Percentiles rank a stretch among this genome's conserved stretches.
phyloP scores from a whole-genome alignment of 2,329 filamentous ascomycete species.

The Phaeophleospora eucalypticola region DNA sequence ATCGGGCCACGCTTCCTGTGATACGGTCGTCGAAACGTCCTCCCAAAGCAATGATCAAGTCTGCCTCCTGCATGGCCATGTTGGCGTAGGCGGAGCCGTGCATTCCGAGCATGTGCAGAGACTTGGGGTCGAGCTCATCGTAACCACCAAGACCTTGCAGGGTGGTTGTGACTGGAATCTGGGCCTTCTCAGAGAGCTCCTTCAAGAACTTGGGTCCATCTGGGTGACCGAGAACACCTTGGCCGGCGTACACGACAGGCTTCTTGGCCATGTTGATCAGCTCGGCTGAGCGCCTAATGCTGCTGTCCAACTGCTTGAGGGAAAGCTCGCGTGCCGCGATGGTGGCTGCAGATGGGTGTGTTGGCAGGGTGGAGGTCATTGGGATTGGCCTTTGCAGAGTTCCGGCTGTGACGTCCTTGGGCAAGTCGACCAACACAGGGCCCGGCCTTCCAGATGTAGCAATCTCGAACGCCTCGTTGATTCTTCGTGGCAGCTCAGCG shows the following conservation, averaged over 20 bases:
- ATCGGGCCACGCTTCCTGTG: constrained; percentile 74
- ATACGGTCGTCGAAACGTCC: constrained; percentile 96
- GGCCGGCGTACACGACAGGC: constrained; percentile 90
- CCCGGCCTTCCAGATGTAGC: constrained; percentile 90
- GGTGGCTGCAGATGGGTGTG: constrained; percentile 80
- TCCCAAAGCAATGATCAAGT: constrained; percentile 91
- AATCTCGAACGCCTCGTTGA: constrained; percentile 98
- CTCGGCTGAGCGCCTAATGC: constrained; percentile 71
- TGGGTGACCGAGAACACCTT: constrained; percentile 76
- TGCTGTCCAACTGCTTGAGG: constrained; percentile 66
- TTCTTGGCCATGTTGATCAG: constrained; percentile 88
- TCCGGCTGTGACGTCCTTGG: constrained; percentile 91
- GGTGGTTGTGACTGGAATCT: constrained; percentile 92
- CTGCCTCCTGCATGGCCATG: constrained; percentile 95
- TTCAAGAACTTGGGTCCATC: constrained; percentile 76
- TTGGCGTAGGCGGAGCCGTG: constrained; percentile 96
- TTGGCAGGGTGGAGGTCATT: constrained; percentile 66
- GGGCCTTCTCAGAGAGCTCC: constrained; percentile 82
- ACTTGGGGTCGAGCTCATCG: constrained; percentile 90
- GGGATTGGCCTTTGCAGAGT: constrained; percentile 82
- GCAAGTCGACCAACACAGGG: constrained; percentile 90
- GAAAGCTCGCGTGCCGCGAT: constrained; percentile 71
- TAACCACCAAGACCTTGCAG: constrained; percentile 89
- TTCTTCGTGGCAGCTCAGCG: constrained; percentile 84
- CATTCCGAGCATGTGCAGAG: constrained; percentile 98